These are phyloP conservation scores for Liriodendron chinense DNA, from an alignment of 164 flowering plant genomes.

Conservation along the genomic window DNA sequence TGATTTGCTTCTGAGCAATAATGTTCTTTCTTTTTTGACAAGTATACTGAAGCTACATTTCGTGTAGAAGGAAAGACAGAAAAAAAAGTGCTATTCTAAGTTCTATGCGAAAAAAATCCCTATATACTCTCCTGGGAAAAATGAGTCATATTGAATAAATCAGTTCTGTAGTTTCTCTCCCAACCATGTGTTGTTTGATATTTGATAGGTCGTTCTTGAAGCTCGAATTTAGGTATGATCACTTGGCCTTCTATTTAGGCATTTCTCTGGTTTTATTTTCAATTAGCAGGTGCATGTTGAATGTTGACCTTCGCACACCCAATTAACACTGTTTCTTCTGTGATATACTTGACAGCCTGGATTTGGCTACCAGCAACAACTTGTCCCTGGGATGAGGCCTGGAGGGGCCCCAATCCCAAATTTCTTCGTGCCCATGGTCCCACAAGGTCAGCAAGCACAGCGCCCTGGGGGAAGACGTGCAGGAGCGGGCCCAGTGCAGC, in stretches of 20 bases:
- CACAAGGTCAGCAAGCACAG: slow-evolving; percentile 70
- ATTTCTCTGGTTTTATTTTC: too few relatives aligned
- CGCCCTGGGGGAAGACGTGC: slow-evolving; percentile 72
- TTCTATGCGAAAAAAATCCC: too few relatives aligned
- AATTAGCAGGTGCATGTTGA: not conserved
- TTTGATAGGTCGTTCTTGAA: too few relatives aligned
- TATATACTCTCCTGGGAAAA: too few relatives aligned
- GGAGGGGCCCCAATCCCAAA: slow-evolving; percentile 70
- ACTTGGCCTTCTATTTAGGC: too few relatives aligned
- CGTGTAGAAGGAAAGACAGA: too few relatives aligned
- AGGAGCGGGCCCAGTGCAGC: slow-evolving; percentile 57
- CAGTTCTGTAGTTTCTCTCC: too few relatives aligned
- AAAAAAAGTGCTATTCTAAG: too few relatives aligned
- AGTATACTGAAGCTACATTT: too few relatives aligned
- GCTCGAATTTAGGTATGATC: too few relatives aligned
- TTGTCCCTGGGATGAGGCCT: slow-evolving; percentile 87
- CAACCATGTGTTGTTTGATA: too few relatives aligned
- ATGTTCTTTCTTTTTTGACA: not conserved
- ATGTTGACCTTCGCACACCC: not conserved
- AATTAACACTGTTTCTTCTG: not conserved
- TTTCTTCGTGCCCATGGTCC: slow-evolving; percentile 65
- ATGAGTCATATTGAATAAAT: too few relatives aligned
- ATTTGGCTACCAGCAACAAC: slow-evolving; percentile 83
- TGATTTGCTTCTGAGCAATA: not conserved
- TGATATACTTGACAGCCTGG: slow-evolving; percentile 42